Conservation (phyloP, 768 basidiomycete genomes). For the Pleurotus tuber-regium region DNA sequence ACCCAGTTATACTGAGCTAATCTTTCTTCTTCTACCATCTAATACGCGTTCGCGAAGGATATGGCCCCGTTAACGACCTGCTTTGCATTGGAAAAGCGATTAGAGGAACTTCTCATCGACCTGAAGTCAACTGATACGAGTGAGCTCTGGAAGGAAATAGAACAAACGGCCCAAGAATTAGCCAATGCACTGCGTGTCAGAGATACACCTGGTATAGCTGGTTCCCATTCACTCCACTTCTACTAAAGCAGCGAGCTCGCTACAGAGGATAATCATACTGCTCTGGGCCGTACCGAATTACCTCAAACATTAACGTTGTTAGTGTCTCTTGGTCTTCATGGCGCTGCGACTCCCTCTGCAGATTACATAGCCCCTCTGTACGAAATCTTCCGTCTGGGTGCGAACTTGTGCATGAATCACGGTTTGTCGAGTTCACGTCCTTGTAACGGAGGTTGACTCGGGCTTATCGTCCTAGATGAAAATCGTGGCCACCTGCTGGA, state of each 20-base stretch:
- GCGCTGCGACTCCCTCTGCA: constrained; percentile 41
- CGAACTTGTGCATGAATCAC: constrained; percentile 85
- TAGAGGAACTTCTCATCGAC: constrained; percentile 31
- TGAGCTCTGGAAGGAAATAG: constrained; percentile 49
- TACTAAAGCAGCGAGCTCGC: constrained; percentile 14
- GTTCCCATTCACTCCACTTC: constrained; percentile 3
- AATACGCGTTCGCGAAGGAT: not conserved
- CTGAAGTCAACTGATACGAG: constrained; percentile 28
- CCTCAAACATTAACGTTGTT: constrained; percentile 65
- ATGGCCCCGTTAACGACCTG: constrained; percentile 1
- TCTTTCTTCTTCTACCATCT: not conserved
- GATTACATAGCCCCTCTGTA: constrained; percentile 50
- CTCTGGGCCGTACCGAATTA: constrained; percentile 61
- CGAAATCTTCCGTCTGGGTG: constrained; percentile 74
- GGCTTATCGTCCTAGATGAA: constrained; percentile 46
- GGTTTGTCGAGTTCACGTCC: constrained; percentile 38
- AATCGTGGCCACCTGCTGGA: constrained; percentile 74
- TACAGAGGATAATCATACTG: constrained; percentile 68
- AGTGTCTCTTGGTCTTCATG: constrained; percentile 52
- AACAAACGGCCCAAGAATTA: constrained; percentile 49
- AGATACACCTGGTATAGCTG: constrained; percentile 43
- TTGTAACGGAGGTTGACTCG: not conserved
- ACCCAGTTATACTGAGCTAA: no score
- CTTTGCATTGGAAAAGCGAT: constrained; percentile 26
- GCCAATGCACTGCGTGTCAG: constrained; percentile 62